Conservation (phyloP, 352 stramenopile genomes). For the Phytophthora palmivora region DNA sequence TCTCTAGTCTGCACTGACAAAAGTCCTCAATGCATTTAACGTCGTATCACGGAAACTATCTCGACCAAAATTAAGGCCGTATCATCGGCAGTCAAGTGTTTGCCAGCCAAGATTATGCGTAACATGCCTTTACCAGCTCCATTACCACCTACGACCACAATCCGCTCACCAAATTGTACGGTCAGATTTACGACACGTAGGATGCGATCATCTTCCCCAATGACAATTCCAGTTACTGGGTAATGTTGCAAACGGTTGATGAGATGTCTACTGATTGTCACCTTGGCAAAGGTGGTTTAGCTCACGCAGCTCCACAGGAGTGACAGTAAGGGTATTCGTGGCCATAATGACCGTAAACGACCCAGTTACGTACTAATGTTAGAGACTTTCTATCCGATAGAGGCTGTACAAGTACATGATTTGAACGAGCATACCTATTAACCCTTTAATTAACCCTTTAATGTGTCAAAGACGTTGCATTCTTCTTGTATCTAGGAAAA, state of each 20-base stretch:
- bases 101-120: slow-evolving; percentile 93
- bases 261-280: slow-evolving; percentile 65
- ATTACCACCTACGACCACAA: slow-evolving; percentile 96
- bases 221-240: slow-evolving; percentile 3
- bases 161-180: slow-evolving; percentile 83
- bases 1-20: slow-evolving; percentile 97
- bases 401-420: too few species aligned
- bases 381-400: too few species aligned
- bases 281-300: slow-evolving; percentile 79
- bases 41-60: slow-evolving; percentile 96
- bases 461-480: too few species aligned
- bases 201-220: slow-evolving; percentile 68
- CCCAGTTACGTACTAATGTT: too few species aligned
- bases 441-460: too few species aligned
- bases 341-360: slow-evolving; percentile 22
- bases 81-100: slow-evolving; percentile 93
- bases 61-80: slow-evolving; percentile 86
- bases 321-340: slow-evolving; percentile 2
- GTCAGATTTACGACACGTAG: slow-evolving; percentile 89
- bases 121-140: slow-evolving; percentile 96
- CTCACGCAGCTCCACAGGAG: slow-evolving; percentile 52
- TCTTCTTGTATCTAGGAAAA: neutral
- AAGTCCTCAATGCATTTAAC: slow-evolving; percentile 94
- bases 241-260: slow-evolving; percentile 69
- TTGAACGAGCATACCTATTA: too few species aligned